Evolutionary conservation across 495 filamentous ascomycete genomes (phyloP).

Genomic region (Endocarpon pusillum): DNA sequence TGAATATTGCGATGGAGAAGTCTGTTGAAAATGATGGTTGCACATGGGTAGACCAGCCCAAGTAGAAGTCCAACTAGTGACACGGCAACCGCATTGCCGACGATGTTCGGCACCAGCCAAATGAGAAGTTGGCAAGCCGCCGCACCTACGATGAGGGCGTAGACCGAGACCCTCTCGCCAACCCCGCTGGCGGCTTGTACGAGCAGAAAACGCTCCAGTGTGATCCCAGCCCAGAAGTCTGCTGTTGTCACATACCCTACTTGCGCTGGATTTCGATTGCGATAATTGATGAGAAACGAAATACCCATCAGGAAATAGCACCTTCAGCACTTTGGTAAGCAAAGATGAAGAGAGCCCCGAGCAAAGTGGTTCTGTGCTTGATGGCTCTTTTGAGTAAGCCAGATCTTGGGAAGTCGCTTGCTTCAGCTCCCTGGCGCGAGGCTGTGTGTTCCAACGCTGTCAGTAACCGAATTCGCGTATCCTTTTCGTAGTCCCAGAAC

Average conservation of each 20-base stretch:
- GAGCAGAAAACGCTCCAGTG: slow-evolving; percentile 49
- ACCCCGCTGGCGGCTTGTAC: slow-evolving; percentile 42
- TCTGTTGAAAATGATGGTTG: slow-evolving; percentile 45
- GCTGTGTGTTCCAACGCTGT: slow-evolving; percentile 19
- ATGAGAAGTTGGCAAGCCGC: slow-evolving; percentile 51
- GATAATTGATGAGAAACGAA: slow-evolving; percentile 55
- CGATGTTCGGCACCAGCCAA: slow-evolving; percentile 56
- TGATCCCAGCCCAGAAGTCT: slow-evolving; percentile 74
- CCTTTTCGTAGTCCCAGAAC: slow-evolving; percentile 39
- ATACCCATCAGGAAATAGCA: slow-evolving; percentile 70
- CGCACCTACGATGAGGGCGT: slow-evolving; percentile 38
- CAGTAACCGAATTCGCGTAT: slow-evolving; percentile 19
- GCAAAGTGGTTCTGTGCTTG: slow-evolving; percentile 41
- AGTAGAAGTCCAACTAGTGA: slow-evolving; percentile 59
- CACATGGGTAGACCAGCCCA: slow-evolving; percentile 62
- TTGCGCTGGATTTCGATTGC: slow-evolving; percentile 42
- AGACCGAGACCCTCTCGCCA: slow-evolving; percentile 53
- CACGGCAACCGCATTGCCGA: slow-evolving; percentile 54
- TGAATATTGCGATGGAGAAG: slow-evolving; percentile 44
- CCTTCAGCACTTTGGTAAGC: slow-evolving; percentile 70
- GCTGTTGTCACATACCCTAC: slow-evolving; percentile 64
- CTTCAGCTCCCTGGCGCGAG: slow-evolving; percentile 11
- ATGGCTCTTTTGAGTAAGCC: slow-evolving; percentile 28
- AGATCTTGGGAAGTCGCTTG: slow-evolving; percentile 5
- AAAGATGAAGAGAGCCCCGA: slow-evolving; percentile 64